Conservation (phyloP, 2,329 filamentous ascomycete genomes). For the Arachnomyces sp. region DNA sequence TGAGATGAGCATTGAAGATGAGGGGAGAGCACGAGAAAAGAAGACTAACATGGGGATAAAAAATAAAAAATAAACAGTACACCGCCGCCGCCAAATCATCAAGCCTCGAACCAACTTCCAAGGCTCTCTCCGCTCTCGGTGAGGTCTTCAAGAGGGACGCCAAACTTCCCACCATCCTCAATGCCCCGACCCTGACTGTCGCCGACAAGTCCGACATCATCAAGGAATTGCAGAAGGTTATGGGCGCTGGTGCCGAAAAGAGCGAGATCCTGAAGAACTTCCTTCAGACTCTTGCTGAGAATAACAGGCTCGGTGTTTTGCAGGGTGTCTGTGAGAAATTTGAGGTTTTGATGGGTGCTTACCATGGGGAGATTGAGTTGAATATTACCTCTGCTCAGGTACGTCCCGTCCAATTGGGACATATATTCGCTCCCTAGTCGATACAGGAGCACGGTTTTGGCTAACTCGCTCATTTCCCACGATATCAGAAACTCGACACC, state of each 20-base stretch:
- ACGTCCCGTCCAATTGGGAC: slow-evolving; percentile 29
- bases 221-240: slow-evolving; percentile 77
- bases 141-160: slow-evolving; percentile 70
- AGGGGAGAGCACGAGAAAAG: slow-evolving; percentile 7
- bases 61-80: slow-evolving; percentile 58
- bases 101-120: slow-evolving; percentile 75
- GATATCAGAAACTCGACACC: slow-evolving; percentile 66
- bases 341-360: slow-evolving; percentile 73
- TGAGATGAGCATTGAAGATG: slow-evolving; percentile 8
- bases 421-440: slow-evolving; percentile 1
- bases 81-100: slow-evolving; percentile 87
- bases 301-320: slow-evolving; percentile 86
- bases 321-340: slow-evolving; percentile 84
- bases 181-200: slow-evolving; percentile 68
- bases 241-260: slow-evolving; percentile 57
- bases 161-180: slow-evolving; percentile 70
- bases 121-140: slow-evolving; percentile 65
- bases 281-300: slow-evolving; percentile 80
- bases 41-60: slow-evolving; percentile 2
- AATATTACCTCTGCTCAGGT: slow-evolving; percentile 84
- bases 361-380: slow-evolving; percentile 89
- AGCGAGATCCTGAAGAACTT: slow-evolving; percentile 87
- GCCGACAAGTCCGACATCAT: slow-evolving; percentile 82
- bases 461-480: slow-evolving; percentile 3
- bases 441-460: not conserved